Conservation (phyloP, 805 yeast genomes). For the Kazachstania bromeliacearum region DNA sequence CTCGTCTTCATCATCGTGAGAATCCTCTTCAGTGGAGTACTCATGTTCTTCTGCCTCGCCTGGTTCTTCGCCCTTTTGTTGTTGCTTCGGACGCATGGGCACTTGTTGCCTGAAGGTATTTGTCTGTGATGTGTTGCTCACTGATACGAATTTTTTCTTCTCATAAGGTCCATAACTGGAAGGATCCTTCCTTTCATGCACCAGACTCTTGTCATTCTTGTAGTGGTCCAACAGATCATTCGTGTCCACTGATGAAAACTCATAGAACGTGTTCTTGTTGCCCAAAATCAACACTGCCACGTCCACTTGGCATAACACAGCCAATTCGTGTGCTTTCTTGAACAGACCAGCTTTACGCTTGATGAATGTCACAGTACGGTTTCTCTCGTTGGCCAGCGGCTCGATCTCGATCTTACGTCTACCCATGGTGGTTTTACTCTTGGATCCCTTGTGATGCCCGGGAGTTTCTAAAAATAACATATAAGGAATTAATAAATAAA, state of each 20-base stretch:
- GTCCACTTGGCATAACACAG: slow-evolving; percentile 88
- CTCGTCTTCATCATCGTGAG: slow-evolving; percentile 9
- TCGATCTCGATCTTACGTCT: slow-evolving; percentile 91
- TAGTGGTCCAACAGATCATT: slow-evolving; percentile 38
- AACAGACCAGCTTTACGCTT: slow-evolving; percentile 92
- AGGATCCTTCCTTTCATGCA: slow-evolving; percentile 57
- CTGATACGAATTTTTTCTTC: slow-evolving; percentile 22
- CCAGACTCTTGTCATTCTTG: slow-evolving; percentile 20
- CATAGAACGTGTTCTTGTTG: slow-evolving; percentile 71
- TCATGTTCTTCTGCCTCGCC: slow-evolving; percentile 1
- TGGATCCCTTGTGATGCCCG: no score
- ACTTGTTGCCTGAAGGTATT: slow-evolving; percentile 6
- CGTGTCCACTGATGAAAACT: slow-evolving; percentile 70
- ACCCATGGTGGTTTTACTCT: slow-evolving; percentile 50
- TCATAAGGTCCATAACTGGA: slow-evolving; percentile 55
- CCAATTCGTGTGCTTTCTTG: slow-evolving; percentile 50
- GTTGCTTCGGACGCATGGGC: not conserved
- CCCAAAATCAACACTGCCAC: slow-evolving; percentile 84
- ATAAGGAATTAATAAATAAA: no score
- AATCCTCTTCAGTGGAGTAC: slow-evolving; percentile 4
- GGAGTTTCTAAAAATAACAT: no score
- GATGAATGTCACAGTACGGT: slow-evolving; percentile 60
- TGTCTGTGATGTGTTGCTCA: slow-evolving; percentile 5
- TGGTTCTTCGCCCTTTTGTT: not conserved
- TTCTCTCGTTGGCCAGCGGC: slow-evolving; percentile 85